These are phyloP conservation scores for Cordyceps sp. DNA, from an alignment of 2,329 filamentous ascomycete species.

Conservation along the genomic window DNA sequence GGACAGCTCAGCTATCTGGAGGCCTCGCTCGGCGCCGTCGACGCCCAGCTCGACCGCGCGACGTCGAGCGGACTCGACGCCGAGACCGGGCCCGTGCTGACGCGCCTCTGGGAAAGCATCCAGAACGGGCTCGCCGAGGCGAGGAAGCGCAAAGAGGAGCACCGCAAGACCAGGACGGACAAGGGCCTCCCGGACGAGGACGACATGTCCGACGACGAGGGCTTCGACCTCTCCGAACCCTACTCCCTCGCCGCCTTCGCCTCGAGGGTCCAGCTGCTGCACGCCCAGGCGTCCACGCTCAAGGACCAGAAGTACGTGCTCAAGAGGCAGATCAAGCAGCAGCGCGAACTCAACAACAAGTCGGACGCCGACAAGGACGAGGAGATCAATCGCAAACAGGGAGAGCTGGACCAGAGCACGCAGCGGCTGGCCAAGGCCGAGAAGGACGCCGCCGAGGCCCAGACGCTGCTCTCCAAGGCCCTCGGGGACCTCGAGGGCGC, in stretches of 20 bases:
- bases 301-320: slow-evolving; percentile 82
- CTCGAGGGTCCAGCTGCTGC: slow-evolving; percentile 62
- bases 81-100: slow-evolving; percentile 39
- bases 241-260: slow-evolving; percentile 67
- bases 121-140: slow-evolving; percentile 33
- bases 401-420: slow-evolving; percentile 33
- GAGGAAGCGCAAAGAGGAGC: slow-evolving; percentile 35
- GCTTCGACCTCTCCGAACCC: slow-evolving; percentile 35
- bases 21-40: slow-evolving; percentile 35
- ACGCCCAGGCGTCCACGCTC: slow-evolving; percentile 57
- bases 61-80: slow-evolving; percentile 17
- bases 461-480: slow-evolving; percentile 30
- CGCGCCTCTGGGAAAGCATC: slow-evolving; percentile 40
- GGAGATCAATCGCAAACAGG: slow-evolving; percentile 40
- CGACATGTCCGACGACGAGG: slow-evolving; percentile 46
- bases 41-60: slow-evolving; percentile 23
- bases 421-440: slow-evolving; percentile 19
- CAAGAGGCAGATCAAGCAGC: slow-evolving; percentile 85
- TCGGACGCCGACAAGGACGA: slow-evolving; percentile 57
- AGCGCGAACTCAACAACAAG: slow-evolving; percentile 80
- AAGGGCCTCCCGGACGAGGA: slow-evolving; percentile 42
- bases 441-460: slow-evolving; percentile 19
- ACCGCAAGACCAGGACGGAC: slow-evolving; percentile 32
- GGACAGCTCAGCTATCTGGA: slow-evolving; percentile 55
- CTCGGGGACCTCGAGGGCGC: slow-evolving; percentile 29